Evolutionary conservation across 2,329 filamentous ascomycete species (phyloP).

Genomic region (Colletotrichum sp.): DNA sequence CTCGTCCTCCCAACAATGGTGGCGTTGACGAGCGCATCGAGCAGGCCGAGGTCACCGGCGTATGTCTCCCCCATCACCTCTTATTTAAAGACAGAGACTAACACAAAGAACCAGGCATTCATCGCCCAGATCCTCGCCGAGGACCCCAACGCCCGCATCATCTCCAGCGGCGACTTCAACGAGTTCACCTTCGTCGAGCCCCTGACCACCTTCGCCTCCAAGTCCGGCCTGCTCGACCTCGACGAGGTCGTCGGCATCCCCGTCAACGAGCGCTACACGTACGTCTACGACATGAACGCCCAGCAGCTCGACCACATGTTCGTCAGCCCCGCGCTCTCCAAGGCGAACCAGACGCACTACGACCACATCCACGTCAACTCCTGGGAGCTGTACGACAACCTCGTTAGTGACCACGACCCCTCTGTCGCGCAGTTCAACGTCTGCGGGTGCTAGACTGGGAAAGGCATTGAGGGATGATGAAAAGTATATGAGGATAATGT

Average conservation of each 20-base stretch:
- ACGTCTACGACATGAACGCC: conserved; percentile 72
- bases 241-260: conserved; percentile 62
- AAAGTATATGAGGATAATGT: background rate
- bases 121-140: conserved; percentile 60
- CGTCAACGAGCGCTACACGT: conserved; percentile 69
- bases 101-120: conserved; percentile 46
- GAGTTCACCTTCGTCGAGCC: conserved; percentile 71
- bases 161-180: conserved; percentile 74
- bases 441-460: conserved; percentile 43
- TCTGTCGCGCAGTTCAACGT: conserved; percentile 68
- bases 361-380: conserved; percentile 77
- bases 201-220: conserved; percentile 54
- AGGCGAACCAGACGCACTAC: conserved; percentile 44
- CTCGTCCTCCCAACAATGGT: conserved; percentile 69
- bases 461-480: background rate
- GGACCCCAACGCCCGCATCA: conserved; percentile 61
- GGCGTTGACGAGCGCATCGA: conserved; percentile 60
- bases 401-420: conserved; percentile 73
- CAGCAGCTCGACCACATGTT: conserved; percentile 76
- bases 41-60: conserved; percentile 64
- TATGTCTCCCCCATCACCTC: conserved; percentile 34
- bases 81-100: background rate
- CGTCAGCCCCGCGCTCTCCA: conserved; percentile 58
- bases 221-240: conserved; percentile 64
- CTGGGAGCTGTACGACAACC: conserved; percentile 62